Percentiles rank a stretch among this genome's conserved stretches.
Evolutionary conservation across 2,329 filamentous ascomycete genomes (phyloP).

Genomic region (Pseudopithomyces chartarum): DNA sequence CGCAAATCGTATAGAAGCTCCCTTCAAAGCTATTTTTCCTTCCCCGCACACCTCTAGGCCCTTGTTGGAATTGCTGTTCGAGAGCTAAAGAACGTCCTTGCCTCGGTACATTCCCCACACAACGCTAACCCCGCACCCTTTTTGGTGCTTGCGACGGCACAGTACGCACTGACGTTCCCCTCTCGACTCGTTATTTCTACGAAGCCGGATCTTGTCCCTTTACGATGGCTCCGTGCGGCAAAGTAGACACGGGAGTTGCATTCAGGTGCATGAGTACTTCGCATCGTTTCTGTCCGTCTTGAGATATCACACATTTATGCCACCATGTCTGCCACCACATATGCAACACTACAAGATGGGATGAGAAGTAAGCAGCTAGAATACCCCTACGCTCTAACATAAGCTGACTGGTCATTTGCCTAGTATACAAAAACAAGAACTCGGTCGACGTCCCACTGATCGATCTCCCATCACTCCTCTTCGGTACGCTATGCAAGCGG

Average conservation of each 20-base stretch:
- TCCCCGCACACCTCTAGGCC: too few relatives aligned
- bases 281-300: background rate
- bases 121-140: background rate
- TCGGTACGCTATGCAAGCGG: constrained; percentile 24
- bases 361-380: background rate
- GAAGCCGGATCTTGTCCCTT: background rate
- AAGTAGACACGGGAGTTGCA: too few relatives aligned
- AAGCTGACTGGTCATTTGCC: background rate
- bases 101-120: background rate
- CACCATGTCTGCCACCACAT: constrained; percentile 5
- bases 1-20: too few relatives aligned
- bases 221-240: background rate
- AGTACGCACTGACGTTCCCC: background rate
- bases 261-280: background rate
- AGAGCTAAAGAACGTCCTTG: too few relatives aligned
- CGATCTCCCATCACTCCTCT: constrained; percentile 41
- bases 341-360: background rate
- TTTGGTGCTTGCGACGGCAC: background rate
- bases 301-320: background rate
- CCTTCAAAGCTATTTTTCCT: too few relatives aligned
- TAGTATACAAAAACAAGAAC: constrained; percentile 18
- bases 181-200: background rate
- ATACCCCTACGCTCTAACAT: background rate
- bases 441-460: constrained; percentile 27
- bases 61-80: too few relatives aligned